Evolutionary conservation across 2,329 filamentous ascomycete genomes (phyloP).

Genomic region (Nigrospora oryzae): DNA sequence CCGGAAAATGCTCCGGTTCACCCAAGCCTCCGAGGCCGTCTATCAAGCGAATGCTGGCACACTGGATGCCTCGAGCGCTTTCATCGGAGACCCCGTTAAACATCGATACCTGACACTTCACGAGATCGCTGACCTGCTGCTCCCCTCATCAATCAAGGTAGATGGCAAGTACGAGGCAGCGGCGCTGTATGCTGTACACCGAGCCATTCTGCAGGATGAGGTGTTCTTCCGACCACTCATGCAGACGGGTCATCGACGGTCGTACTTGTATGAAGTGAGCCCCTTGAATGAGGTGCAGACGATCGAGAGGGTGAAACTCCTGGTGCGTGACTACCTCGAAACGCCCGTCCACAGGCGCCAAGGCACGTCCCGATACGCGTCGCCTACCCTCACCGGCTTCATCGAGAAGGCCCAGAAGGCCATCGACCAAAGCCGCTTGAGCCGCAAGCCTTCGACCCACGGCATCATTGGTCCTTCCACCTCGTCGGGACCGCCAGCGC

Average conservation of each 20-base stretch:
- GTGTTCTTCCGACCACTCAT: slow-evolving; percentile 49
- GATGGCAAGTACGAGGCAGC: slow-evolving; percentile 31
- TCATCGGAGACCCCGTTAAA: slow-evolving; percentile 26
- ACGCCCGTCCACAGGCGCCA: slow-evolving; percentile 8
- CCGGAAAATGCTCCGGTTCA: slow-evolving; percentile 38
- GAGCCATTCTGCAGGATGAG: slow-evolving; percentile 50
- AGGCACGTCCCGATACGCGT: neutral
- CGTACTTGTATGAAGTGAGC: slow-evolving; percentile 54
- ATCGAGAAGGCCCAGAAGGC: slow-evolving; percentile 36
- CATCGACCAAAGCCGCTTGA: slow-evolving; percentile 42
- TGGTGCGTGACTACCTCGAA: slow-evolving; percentile 47
- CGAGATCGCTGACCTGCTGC: slow-evolving; percentile 38
- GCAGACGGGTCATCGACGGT: slow-evolving; percentile 39
- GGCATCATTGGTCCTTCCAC: slow-evolving; percentile 36
- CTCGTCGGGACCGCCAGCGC: slow-evolving; percentile 1
- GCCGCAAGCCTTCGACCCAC: slow-evolving; percentile 38
- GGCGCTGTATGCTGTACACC: slow-evolving; percentile 63
- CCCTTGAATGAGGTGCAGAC: slow-evolving; percentile 43
- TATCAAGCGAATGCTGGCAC: slow-evolving; percentile 38
- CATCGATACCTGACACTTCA: slow-evolving; percentile 39
- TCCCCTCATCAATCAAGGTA: slow-evolving; percentile 25
- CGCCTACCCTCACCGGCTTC: slow-evolving; percentile 31
- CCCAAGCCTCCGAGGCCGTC: slow-evolving; percentile 29
- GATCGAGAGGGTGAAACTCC: slow-evolving; percentile 39
- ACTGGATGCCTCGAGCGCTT: slow-evolving; percentile 35